Conservation (phyloP, 73 alveolate genomes). For the Symbiodinium pilosum region DNA sequence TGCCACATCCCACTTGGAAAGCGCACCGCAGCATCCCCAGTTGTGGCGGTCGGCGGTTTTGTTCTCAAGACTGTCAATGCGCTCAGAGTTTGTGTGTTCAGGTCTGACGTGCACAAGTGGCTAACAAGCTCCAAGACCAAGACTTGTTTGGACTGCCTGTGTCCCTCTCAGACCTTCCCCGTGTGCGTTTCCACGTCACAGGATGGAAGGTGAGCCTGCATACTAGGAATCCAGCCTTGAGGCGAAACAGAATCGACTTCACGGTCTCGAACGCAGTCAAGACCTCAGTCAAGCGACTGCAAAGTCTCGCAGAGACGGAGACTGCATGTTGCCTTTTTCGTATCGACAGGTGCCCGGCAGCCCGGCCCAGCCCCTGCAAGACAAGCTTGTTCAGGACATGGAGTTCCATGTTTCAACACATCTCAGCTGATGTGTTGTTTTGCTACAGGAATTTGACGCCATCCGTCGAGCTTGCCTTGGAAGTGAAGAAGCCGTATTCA, state of each 20-base stretch:
- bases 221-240: not conserved
- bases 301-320: not conserved
- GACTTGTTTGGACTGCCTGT: not conserved
- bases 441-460: not conserved
- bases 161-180: not conserved
- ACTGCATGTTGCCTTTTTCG: not conserved
- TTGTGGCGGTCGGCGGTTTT: too few relatives aligned
- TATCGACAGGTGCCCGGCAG: not conserved
- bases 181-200: too few relatives aligned
- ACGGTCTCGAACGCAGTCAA: not conserved
- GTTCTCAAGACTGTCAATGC: too few relatives aligned
- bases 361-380: not conserved
- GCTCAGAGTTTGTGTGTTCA: not conserved
- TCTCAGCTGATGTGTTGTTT: too few relatives aligned
- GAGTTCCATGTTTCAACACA: too few relatives aligned
- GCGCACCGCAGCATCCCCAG: not conserved
- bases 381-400: not conserved
- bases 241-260: constrained; percentile 10
- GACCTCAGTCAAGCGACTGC: not conserved
- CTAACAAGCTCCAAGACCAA: not conserved
- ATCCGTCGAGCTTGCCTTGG: not conserved
- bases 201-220: too few relatives aligned
- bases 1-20: constrained; percentile 8
- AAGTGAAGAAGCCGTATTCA: too few relatives aligned
- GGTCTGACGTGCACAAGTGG: constrained; percentile 15